Evolutionary conservation across 2,329 filamentous ascomycete species (phyloP), one percentile per base, ranked within the genome.

Genomic region (Claviceps sp.): DNA sequence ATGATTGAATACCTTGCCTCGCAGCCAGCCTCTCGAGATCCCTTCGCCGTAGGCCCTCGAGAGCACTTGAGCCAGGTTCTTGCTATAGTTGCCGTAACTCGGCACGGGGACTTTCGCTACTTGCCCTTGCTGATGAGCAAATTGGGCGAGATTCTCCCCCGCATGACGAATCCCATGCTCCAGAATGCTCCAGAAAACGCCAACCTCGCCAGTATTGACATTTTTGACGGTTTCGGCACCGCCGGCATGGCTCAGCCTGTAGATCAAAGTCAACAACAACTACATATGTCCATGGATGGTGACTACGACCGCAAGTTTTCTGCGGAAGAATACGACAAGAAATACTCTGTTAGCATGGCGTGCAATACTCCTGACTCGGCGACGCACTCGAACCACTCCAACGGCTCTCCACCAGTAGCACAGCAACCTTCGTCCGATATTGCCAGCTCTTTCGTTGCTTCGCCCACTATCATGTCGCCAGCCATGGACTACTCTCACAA

Each of bases 91-190:
- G 81, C 82, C 2, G 72, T 80, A 8, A 75, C 93, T 17, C 85
- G 86, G n/a, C 83, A 80, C 52, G 86, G 86, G 6, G 78, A 90
- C 52, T 78, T 84, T 55, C 83, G 85, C 49, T 93, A 88, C 62
- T 71, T 91, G 14, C 87, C 87, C 2, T 74, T 94, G 0, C 74
- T 95, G 1, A 68, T 93, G 51, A 78, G 77, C 63, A 93, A 91
- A 68, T 77, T 91, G 40, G 76, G 83, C 54, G 85, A 91, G 43
- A 75, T 84, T 3, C 69, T 90, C 3, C 84, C 85, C 7, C 73
- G 74, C 14, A 69, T 83, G 16, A 72, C 74, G 53, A 80, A 76
- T 56, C 80, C 80, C 1, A 76, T 79, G 70, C 72, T 83, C 14
- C 75, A 77, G 55, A 76, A 76, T 17, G 71, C 76, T 0, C 80